phyloP scores from a whole-genome alignment of 2,329 filamentous ascomycete genomes.

The Aspergillus arachidicola region DNA sequence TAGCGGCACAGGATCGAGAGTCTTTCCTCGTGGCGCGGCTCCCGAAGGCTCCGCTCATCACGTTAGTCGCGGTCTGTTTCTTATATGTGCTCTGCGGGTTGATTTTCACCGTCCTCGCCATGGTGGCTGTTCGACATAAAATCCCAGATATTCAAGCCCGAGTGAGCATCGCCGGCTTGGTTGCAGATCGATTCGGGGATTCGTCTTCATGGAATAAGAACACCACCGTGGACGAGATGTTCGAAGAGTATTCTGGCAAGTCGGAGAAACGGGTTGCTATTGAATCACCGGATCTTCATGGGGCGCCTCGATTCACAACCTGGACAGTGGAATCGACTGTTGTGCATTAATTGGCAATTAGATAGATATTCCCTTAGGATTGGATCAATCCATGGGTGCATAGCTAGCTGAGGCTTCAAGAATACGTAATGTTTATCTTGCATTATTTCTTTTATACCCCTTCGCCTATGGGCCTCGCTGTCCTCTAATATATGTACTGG shows the following conservation, averaged over 20 bases:
- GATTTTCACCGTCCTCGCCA: not conserved
- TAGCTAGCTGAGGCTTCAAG: too few species aligned
- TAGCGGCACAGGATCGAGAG: not conserved
- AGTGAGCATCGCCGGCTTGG: not conserved
- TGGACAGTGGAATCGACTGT: not conserved
- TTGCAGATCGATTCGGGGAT: constrained; percentile 4
- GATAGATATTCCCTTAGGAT: not conserved
- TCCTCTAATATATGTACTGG: too few species aligned
- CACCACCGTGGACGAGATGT: not conserved
- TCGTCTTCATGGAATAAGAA: not conserved
- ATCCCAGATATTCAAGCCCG: constrained; percentile 4
- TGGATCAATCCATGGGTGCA: not conserved
- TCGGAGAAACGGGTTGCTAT: not conserved
- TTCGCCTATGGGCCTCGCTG: too few species aligned
- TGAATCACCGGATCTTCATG: not conserved
- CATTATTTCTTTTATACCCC: too few species aligned
- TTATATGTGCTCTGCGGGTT: constrained; percentile 4
- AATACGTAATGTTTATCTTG: too few species aligned
- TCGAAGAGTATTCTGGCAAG: not conserved
- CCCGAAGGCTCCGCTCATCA: constrained; percentile 1
- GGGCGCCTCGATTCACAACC: not conserved
- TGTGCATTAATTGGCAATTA: not conserved
- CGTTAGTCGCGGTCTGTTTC: constrained; percentile 1
- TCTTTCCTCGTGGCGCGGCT: not conserved
- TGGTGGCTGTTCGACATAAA: not conserved